A percentile compares a stretch with the other conserved stretches of the same genome.
phyloP scores from a whole-genome alignment of 1,284 basidiomycete species.

The Ustilago crameri region DNA sequence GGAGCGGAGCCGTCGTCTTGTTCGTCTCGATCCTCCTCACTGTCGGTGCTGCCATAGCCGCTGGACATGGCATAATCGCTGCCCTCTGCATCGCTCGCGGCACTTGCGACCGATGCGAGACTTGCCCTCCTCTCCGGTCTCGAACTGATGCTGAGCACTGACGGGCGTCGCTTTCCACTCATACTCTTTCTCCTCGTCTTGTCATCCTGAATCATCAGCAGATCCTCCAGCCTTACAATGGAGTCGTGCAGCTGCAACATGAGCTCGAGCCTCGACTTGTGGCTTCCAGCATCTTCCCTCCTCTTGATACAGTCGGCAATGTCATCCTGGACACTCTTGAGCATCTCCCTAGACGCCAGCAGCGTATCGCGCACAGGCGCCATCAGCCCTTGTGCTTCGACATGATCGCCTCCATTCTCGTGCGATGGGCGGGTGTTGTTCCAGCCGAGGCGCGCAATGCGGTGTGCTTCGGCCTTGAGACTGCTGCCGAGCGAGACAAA shows the following conservation, averaged over 20 bases:
- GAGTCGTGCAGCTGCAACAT: constrained; percentile 89
- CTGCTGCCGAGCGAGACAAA: constrained; percentile 86
- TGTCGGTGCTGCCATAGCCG: constrained; percentile 36
- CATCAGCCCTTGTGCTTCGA: constrained; percentile 23
- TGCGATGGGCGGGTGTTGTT: neutral
- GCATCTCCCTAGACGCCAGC: constrained; percentile 66
- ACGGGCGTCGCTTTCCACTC: constrained; percentile 12
- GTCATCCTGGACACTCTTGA: constrained; percentile 80
- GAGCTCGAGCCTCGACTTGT: constrained; percentile 80
- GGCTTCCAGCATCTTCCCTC: constrained; percentile 77
- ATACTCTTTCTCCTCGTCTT: constrained; percentile 14
- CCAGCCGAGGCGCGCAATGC: constrained; percentile 42
- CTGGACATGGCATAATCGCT: constrained; percentile 38
- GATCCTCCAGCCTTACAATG: constrained; percentile 80
- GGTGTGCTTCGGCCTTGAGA: constrained; percentile 43
- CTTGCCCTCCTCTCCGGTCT: constrained; percentile 11
- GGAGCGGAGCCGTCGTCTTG: constrained; percentile 7
- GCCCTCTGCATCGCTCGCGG: constrained; percentile 17
- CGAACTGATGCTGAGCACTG: constrained; percentile 18
- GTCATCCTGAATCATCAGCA: constrained; percentile 74
- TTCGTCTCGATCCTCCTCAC: no score
- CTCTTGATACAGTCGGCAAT: constrained; percentile 79
- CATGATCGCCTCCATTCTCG: neutral
- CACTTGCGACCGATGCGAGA: constrained; percentile 10
- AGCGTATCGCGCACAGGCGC: constrained; percentile 43